Conservation (phyloP, 352 stramenopile species). For the Globisporangium middletonii region DNA sequence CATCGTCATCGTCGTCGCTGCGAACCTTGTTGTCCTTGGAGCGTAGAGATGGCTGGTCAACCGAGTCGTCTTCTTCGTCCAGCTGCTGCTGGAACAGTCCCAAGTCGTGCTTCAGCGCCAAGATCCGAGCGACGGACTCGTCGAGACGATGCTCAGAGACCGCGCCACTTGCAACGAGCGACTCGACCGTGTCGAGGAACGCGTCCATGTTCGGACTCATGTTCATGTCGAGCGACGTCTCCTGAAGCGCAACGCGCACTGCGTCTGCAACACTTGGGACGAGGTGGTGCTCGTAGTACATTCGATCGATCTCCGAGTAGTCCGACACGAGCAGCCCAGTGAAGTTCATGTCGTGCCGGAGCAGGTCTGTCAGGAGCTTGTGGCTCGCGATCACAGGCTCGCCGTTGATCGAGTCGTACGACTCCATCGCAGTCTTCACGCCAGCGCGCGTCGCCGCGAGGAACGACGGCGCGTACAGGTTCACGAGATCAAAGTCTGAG, state of each 20-base stretch:
- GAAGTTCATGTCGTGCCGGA: constrained; percentile 87
- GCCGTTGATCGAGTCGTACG: constrained; percentile 86
- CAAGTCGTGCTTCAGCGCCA: constrained; percentile 47
- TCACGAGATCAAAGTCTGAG: constrained; percentile 61
- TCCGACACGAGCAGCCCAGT: constrained; percentile 89
- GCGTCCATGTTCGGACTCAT: constrained; percentile 68
- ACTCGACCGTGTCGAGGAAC: constrained; percentile 48
- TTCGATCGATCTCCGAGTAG: constrained; percentile 89
- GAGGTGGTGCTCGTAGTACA: constrained; percentile 80
- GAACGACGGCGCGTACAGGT: constrained; percentile 75
- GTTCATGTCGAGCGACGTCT: constrained; percentile 92
- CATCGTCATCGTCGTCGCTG: constrained; percentile 11
- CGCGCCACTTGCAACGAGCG: constrained; percentile 31
- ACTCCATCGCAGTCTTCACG: constrained; percentile 88
- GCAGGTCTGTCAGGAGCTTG: constrained; percentile 65
- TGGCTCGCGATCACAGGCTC: constrained; percentile 82
- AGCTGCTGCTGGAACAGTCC: constrained; percentile 26
- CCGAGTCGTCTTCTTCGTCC: no score
- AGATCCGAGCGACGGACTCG: constrained; percentile 54
- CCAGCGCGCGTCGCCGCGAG: constrained; percentile 58
- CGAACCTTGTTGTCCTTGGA: not conserved
- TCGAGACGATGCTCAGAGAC: constrained; percentile 51
- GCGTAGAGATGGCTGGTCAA: no score
- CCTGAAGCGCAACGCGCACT: constrained; percentile 54
- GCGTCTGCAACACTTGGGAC: constrained; percentile 53